A percentile compares a stretch with the other conserved stretches of the same genome.
These are phyloP conservation scores for Kluyveromyces dobzhanskii DNA, from an alignment of 805 yeast species.

Conservation along the genomic window DNA sequence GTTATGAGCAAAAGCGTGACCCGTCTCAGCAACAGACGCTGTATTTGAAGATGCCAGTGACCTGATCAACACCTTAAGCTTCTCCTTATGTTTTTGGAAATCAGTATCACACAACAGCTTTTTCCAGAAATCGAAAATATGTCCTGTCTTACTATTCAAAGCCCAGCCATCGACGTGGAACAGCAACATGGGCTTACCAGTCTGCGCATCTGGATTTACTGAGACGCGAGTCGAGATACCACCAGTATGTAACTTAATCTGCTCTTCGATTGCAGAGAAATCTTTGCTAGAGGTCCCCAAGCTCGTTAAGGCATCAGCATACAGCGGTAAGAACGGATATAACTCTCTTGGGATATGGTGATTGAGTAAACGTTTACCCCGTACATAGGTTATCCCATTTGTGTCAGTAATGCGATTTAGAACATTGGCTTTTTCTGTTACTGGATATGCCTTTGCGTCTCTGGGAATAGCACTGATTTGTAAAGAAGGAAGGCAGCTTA, in stretches of 20 bases:
- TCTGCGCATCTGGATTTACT: slow-evolving; percentile 48
- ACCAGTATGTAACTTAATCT: slow-evolving; percentile 76
- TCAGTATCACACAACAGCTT: slow-evolving; percentile 65
- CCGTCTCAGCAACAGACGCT: slow-evolving; percentile 74
- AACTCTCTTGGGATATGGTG: slow-evolving; percentile 48
- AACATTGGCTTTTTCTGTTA: slow-evolving; percentile 29
- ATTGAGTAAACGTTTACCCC: slow-evolving; percentile 55
- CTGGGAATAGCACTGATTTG: slow-evolving; percentile 64
- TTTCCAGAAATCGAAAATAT: slow-evolving; percentile 57
- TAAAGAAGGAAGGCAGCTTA: slow-evolving; percentile 73
- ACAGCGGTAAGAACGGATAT: slow-evolving; percentile 66
- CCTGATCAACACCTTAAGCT: slow-evolving; percentile 64
- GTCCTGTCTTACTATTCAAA: slow-evolving; percentile 51
- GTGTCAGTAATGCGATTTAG: slow-evolving; percentile 54
- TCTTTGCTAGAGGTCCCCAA: slow-evolving; percentile 70
- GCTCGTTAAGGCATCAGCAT: slow-evolving; percentile 70
- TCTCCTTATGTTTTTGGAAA: slow-evolving; percentile 52
- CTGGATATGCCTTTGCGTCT: slow-evolving; percentile 34
- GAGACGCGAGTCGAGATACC: slow-evolving; percentile 62
- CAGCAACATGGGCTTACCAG: slow-evolving; percentile 40
- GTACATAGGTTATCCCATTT: slow-evolving; percentile 73
- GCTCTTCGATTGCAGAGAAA: slow-evolving; percentile 78
- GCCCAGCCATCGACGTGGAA: slow-evolving; percentile 62
- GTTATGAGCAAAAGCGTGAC: slow-evolving; percentile 75
- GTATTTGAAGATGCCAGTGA: slow-evolving; percentile 69